Evolutionary conservation across 129 eudicot genomes (phyloP), one percentile per base, ranked within the genome.

Genomic region (Gnaphalium uliginosum): DNA sequence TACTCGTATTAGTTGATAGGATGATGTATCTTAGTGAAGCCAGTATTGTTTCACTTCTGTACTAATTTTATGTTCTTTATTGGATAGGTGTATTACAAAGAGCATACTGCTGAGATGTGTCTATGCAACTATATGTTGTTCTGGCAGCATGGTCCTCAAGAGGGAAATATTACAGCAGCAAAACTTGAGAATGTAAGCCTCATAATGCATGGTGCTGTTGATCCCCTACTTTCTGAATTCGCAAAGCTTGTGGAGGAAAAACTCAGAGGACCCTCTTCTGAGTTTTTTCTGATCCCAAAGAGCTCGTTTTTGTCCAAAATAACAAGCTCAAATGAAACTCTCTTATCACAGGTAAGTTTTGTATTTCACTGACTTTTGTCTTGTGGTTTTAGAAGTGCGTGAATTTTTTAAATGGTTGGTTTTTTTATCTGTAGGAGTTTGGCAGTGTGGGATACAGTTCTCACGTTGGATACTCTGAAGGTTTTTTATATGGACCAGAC

Each of bases 141-240:
- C 64, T 92, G 97, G 97, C 81, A 67, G 65, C 96, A 92, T 75
- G 97, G 96, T 72, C 96, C 90, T 10, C 68, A 46, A 50, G 75
- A 71, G 68, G 92, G 88, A 56, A 80, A 70, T 70, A 26, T 84
- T 30, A 81, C 92, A 18, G 57, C 84, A n/a, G 24, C 73, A n/a
- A 74, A 58, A 50, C 76, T 92, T 48, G 86, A 74, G 46, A 71
- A 76, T 71, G 69, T 89, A 60, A 81, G 86, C 79, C 64, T 67
- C 61, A 24, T 85, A 23, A 56, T 19, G 51, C n/a, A 66, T 66
- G 56, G 51, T 73, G 39, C 68, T 73, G 63, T 67, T 48, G 81
- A 80, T 83, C 73, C 89, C 33, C 74, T 74, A 54, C 58, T 92
- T 33, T 39, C 11, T 8, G 48, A 81, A n/a, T 92, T 92, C 51